Evolutionary conservation across 768 basidiomycete species (phyloP).

Genomic region (Lentinula lateritia): DNA sequence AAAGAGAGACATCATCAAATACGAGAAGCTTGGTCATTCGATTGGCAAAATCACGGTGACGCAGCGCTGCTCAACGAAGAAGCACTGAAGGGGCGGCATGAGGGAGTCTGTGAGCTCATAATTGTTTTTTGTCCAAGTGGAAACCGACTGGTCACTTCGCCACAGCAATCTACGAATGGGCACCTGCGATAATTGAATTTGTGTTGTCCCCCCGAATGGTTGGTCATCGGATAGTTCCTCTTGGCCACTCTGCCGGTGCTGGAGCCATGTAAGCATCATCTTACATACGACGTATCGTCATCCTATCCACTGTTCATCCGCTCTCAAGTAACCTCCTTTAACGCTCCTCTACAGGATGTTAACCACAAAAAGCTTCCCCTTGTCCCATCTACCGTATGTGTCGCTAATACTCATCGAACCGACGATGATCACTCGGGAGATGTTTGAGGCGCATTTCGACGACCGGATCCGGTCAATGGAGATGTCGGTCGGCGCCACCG

Average conservation of each 20-base stretch:
- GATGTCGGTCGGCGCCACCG: conserved; percentile 26
- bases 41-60: conserved; percentile 36
- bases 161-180: conserved; percentile 19
- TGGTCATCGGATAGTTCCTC: conserved; percentile 15
- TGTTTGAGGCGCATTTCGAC: conserved; percentile 30
- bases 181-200: conserved; percentile 17
- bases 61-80: conserved; percentile 26
- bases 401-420: conserved; percentile 42
- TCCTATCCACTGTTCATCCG: not conserved
- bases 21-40: conserved; percentile 34
- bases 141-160: not conserved
- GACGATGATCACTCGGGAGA: conserved; percentile 28
- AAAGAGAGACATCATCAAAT: conserved; percentile 19
- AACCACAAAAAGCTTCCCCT: conserved; percentile 26
- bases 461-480: conserved; percentile 33
- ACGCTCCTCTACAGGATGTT: conserved; percentile 25
- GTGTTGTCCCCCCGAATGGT: conserved; percentile 10
- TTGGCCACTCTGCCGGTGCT: conserved; percentile 23
- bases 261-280: conserved; percentile 15
- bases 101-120: conserved; percentile 13
- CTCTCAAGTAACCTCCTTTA: not conserved
- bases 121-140: not conserved
- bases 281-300: not conserved
- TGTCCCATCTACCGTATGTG: conserved; percentile 21
- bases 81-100: conserved; percentile 14